Percentiles rank a stretch among this genome's conserved stretches.
Evolutionary conservation across 768 basidiomycete species (phyloP).

Genomic region (Tulasnella sp.): DNA sequence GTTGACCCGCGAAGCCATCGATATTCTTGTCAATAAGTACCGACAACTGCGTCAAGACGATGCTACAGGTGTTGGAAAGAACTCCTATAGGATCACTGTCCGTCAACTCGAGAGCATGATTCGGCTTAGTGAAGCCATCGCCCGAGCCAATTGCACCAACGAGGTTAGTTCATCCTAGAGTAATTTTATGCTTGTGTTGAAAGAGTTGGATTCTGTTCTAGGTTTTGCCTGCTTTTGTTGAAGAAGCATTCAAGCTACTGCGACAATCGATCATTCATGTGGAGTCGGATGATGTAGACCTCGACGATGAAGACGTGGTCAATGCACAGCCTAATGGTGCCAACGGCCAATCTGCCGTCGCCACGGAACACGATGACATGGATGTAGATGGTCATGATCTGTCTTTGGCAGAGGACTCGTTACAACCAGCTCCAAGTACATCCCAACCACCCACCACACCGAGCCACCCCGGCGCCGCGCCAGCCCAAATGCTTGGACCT

Average conservation of each 20-base stretch:
- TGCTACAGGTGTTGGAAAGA: constrained; percentile 79
- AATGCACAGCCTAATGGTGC: constrained; percentile 43
- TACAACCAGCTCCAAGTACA: constrained; percentile 39
- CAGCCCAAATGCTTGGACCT: constrained; percentile 40
- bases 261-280: constrained; percentile 99
- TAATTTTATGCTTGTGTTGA: constrained; percentile 8
- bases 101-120: constrained; percentile 99
- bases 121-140: constrained; percentile 95
- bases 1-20: constrained; percentile 91
- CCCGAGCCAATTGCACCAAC: constrained; percentile 93
- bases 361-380: constrained; percentile 38
- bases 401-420: constrained; percentile 42
- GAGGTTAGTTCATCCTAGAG: constrained; percentile 58
- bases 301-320: constrained; percentile 81
- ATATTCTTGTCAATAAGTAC: constrained; percentile 94
- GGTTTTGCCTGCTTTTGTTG: constrained; percentile 93
- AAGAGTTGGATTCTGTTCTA: constrained; percentile 42
- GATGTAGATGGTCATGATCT: constrained; percentile 53
- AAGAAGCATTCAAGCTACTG: constrained; percentile 94
- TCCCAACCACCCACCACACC: constrained; percentile 43
- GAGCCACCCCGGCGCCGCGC: constrained; percentile 39
- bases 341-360: constrained; percentile 44
- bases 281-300: constrained; percentile 97
- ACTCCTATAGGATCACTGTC: constrained; percentile 96
- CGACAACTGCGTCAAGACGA: constrained; percentile 91